Evolutionary conservation across 495 filamentous ascomycete genomes (phyloP).

Genomic region (Tuber indicum): DNA sequence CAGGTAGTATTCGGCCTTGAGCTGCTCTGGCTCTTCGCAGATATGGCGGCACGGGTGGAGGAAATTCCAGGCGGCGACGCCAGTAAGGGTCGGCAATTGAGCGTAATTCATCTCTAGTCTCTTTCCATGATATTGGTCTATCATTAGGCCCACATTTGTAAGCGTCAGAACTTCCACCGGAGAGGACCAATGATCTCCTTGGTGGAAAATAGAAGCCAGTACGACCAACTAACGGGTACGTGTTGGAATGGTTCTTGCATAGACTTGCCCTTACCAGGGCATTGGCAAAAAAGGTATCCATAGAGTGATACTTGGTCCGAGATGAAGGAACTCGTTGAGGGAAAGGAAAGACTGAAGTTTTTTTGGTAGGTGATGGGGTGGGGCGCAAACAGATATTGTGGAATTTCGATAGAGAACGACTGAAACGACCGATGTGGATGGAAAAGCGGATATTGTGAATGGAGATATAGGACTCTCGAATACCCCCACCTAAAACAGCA

Average conservation of each 20-base stretch:
- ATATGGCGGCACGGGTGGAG: not conserved
- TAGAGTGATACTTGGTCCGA: conserved; percentile 1
- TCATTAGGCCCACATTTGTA: conserved; percentile 1
- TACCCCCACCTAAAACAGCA: conserved; percentile 17
- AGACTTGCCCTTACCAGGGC: conserved; percentile 59
- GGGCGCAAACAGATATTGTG: not conserved
- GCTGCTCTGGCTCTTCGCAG: conserved; percentile 1
- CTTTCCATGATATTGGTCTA: conserved; percentile 13
- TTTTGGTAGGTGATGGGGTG: not conserved
- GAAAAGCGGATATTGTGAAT: not conserved
- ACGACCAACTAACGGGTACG: not conserved
- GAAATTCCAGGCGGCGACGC: not conserved
- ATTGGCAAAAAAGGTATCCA: conserved; percentile 57
- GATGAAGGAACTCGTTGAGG: not conserved
- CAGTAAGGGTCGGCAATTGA: conserved; percentile 28
- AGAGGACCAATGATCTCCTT: conserved; percentile 4
- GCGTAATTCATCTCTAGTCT: conserved; percentile 19
- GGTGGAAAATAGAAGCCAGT: conserved; percentile 5
- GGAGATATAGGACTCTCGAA: conserved; percentile 8
- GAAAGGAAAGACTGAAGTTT: not conserved
- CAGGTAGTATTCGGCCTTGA: conserved; percentile 12
- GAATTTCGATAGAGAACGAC: conserved; percentile 5
- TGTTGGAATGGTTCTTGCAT: conserved; percentile 54
- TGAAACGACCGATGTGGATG: not conserved
- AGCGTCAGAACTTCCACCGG: conserved; percentile 6